Evolutionary conservation across 106 monocot species (phyloP), one percentile per base, ranked within the genome.

Genomic region (Chionographis japonica): DNA sequence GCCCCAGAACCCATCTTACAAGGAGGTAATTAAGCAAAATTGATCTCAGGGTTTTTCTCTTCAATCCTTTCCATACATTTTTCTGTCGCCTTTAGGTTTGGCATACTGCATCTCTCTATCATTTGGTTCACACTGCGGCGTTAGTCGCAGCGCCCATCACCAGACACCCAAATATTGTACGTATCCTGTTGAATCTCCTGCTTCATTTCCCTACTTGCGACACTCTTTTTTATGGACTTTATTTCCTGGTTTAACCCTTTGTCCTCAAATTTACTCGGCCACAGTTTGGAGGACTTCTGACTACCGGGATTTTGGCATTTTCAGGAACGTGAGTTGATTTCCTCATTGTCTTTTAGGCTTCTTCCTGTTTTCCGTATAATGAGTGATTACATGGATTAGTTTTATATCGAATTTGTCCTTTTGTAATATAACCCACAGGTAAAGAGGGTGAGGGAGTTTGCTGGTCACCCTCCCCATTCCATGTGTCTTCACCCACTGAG

Each of bases 71-170:
- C 50, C n/a, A 35, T 16, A 12, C 35, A 56, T 14, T 63, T 59
- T 52, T 17, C 19, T 54, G 17, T 65, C 8, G 36, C 35, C 14
- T 8, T 36, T 61, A 92, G 92, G 92, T 97, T 37, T 92, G 92
- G 92, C 81, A 85, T 53, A 89, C 86, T 9, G 92, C 89, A 12
- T 92, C 92, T 35, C 76, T 97, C 20, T 92, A 97, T 67, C 97
- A 97, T 77, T 72, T 97, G 79, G 89, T 87, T 52, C 97, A 92
- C 82, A 87, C 92, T 0, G 85, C 89, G 0, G 92, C 97, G 1
- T 67, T 97, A 19, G 36, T 97, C 11, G 89, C 80, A 17, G 92
- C 97, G 72, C 92, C 97, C n/a, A 52, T 87, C 61, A 92, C 89
- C 36, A 86, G 82, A 62, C 82, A 61, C 77, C 92, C 97, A 37